Conservation (phyloP, 345 rosid species). For the Salix suchowensis region DNA sequence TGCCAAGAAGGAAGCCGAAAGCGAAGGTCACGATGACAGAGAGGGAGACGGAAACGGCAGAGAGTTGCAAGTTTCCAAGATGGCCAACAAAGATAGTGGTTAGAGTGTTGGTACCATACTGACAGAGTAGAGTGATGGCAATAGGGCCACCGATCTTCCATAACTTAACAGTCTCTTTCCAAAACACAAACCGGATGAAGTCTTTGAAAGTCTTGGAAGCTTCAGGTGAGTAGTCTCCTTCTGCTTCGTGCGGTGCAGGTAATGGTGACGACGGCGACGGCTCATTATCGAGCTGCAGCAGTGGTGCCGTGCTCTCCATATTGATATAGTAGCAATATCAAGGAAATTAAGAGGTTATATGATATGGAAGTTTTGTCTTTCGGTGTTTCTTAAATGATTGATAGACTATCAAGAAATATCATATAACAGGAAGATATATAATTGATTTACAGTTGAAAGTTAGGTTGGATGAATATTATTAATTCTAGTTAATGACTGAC, state of each 20-base stretch:
- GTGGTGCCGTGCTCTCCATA: neutral
- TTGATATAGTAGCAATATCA: neutral
- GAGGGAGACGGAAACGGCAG: neutral
- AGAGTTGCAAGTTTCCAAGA: neutral
- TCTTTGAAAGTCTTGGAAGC: neutral
- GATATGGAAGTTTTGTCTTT: too few relatives aligned
- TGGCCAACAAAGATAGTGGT: neutral
- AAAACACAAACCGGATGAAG: neutral
- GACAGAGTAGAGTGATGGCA: neutral
- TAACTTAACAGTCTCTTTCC: neutral
- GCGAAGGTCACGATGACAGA: neutral
- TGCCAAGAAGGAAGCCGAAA: conserved; percentile 46
- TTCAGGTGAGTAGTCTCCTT: neutral
- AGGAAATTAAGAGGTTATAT: too few relatives aligned
- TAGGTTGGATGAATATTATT: too few relatives aligned
- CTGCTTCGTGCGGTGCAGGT: neutral
- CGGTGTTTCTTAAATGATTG: too few relatives aligned
- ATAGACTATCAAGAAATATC: too few relatives aligned
- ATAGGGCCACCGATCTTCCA: neutral
- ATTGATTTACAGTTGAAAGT: too few relatives aligned
- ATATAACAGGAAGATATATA: too few relatives aligned
- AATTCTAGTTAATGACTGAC: too few relatives aligned
- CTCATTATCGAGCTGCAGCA: neutral
- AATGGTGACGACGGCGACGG: neutral
- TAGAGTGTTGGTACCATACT: neutral